A percentile compares a stretch with the other conserved stretches of the same genome.
Evolutionary conservation across 352 stramenopile species (phyloP).

Genomic region (Paralagenidium karlingii): DNA sequence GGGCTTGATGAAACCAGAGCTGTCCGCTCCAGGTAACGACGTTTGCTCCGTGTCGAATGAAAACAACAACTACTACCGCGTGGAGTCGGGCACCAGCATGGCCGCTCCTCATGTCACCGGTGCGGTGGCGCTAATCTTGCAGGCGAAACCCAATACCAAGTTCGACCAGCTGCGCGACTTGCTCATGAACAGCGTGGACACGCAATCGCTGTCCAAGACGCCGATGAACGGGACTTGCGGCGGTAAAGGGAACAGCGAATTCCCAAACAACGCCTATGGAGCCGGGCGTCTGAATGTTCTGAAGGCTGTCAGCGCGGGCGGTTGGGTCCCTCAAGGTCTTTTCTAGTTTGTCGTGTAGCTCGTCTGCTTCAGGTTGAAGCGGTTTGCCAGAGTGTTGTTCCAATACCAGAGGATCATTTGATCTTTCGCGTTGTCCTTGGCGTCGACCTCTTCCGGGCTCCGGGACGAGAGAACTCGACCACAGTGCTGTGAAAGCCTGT

Average conservation of each 20-base stretch:
- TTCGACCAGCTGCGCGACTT: constrained; percentile 10
- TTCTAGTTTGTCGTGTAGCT: too few species aligned
- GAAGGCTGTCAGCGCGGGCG: not conserved
- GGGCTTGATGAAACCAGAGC: constrained; percentile 18
- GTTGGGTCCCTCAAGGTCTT: too few species aligned
- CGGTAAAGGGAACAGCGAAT: constrained; percentile 11
- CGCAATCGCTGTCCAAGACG: not conserved
- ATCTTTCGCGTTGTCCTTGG: constrained; percentile 4
- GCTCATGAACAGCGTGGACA: constrained; percentile 10
- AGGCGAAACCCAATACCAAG: constrained; percentile 8
- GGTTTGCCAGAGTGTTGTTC: too few species aligned
- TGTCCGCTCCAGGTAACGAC: constrained; percentile 13
- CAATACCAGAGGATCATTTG: too few species aligned
- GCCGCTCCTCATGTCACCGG: constrained; percentile 16
- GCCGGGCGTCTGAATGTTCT: constrained; percentile 26
- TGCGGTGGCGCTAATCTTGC: constrained; percentile 15
- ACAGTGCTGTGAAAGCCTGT: too few species aligned
- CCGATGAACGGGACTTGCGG: constrained; percentile 12
- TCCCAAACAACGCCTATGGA: constrained; percentile 46
- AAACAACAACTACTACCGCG: constrained; percentile 9
- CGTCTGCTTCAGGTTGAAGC: too few species aligned
- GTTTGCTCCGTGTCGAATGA: constrained; percentile 7
- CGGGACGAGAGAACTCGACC: constrained; percentile 15
- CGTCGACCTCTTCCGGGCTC: constrained; percentile 2
- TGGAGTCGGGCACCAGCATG: constrained; percentile 17